Base-by-base conservation (phyloP, 2,329 filamentous ascomycete genomes). In the Arthroderma sp. region DNA sequence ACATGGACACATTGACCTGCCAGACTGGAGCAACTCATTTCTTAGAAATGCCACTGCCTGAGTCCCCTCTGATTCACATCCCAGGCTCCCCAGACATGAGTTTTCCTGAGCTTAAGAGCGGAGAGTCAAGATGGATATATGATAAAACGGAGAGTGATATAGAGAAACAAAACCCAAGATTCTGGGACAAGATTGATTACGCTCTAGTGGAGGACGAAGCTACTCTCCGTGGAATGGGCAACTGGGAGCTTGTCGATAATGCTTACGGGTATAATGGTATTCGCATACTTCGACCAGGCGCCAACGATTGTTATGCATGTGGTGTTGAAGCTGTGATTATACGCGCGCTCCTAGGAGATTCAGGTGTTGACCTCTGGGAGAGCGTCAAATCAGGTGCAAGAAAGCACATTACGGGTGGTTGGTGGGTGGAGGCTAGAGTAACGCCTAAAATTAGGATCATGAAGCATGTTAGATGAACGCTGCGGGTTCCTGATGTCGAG, bases 11-110 rank as follows among this genome's bases (percentile, higher is more conserved):
- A 55, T 74, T 85, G 23, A 78, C 81, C 1, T 83, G 80, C 57
- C 82, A 84, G 65, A 83, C 82, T 1, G 82, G 82, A 49, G 76
- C 84, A 13, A 84, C 81, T 0, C 76, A 79, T 0, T 85, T 84
- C 64, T 70, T 82, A 7, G 76, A 81, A 64, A 63, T 69, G 21
- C 66, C 70, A 2, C 55, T 58, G 33, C 61, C 66, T 15, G 52
- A 63, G 37, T 54, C 60, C 11, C 59, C 59, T 1, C 57, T 64
- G 8, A 33, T 60, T 11, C 9, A 53, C 11, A 59, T 66, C 15
- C 64, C 64, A 1, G 65, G 67, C 25, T 64, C 61, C 7, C 53
- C 58, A 43, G 64, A 65, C 43, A 61, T 62, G 1, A 38, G 55
- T 19, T 59, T 61, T 37, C 59, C 65, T 3, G 13, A 55, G 11